phyloP scores from a whole-genome alignment of 2,329 filamentous ascomycete genomes.

The Sarocladiaceae sp. region DNA sequence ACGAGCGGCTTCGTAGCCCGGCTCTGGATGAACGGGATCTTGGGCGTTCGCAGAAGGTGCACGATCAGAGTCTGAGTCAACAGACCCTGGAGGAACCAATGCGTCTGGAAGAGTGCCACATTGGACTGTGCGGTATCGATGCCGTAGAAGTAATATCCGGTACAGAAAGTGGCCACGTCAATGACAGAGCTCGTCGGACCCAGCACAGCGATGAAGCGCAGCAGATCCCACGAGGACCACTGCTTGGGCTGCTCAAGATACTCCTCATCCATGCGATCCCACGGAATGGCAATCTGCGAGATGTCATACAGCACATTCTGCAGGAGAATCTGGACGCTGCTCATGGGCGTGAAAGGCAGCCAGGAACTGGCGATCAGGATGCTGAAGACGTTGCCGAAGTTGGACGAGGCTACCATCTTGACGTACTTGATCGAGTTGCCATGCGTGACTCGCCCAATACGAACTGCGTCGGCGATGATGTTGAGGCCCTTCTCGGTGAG shows the following conservation, averaged over 20 bases:
- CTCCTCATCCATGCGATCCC: slow-evolving; percentile 23
- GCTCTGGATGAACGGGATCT: slow-evolving; percentile 21
- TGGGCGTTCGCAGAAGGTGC: slow-evolving; percentile 21
- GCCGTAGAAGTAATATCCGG: slow-evolving; percentile 21
- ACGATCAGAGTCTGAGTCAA: slow-evolving; percentile 25
- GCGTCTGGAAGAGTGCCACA: slow-evolving; percentile 19
- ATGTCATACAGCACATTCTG: slow-evolving; percentile 26
- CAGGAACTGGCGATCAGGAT: slow-evolving; percentile 21
- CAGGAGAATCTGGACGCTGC: slow-evolving; percentile 20
- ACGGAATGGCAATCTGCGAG: slow-evolving; percentile 25
- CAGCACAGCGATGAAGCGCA: slow-evolving; percentile 22
- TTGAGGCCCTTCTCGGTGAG: slow-evolving; percentile 24
- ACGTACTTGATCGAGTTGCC: slow-evolving; percentile 26
- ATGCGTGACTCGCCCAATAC: slow-evolving; percentile 20
- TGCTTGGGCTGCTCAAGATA: slow-evolving; percentile 21
- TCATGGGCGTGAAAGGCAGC: slow-evolving; percentile 24
- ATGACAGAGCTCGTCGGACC: slow-evolving; percentile 24
- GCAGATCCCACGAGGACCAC: slow-evolving; percentile 22
- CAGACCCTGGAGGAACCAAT: slow-evolving; percentile 24
- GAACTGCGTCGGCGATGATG: slow-evolving; percentile 22
- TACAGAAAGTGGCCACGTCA: slow-evolving; percentile 19
- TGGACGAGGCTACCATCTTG: slow-evolving; percentile 26
- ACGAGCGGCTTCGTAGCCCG: slow-evolving; percentile 17
- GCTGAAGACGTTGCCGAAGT: slow-evolving; percentile 25
- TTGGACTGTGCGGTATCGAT: slow-evolving; percentile 14